A percentile compares a stretch with the other conserved stretches of the same genome.
Evolutionary conservation across 441 rosid genomes (phyloP).

Genomic region (Aleurites moluccanus): DNA sequence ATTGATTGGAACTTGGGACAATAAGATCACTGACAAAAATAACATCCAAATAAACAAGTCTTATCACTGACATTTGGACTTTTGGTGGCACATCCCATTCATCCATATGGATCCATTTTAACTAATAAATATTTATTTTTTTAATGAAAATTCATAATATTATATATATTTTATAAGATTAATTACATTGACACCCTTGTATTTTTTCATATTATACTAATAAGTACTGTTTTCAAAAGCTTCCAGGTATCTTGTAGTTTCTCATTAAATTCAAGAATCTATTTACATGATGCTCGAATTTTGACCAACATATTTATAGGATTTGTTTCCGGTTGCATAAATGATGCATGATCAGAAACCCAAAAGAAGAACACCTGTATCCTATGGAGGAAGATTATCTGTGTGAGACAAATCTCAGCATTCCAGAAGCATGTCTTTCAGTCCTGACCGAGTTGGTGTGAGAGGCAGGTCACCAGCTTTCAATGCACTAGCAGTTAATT

Average conservation of each 20-base stretch:
- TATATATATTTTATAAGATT: too few species aligned
- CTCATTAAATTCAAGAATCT: constrained; percentile 1
- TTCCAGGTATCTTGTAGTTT: not conserved
- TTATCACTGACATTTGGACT: too few species aligned
- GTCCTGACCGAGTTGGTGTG: constrained; percentile 89
- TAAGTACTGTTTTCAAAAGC: too few species aligned
- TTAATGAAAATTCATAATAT: too few species aligned
- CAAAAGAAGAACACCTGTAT: constrained; percentile 73
- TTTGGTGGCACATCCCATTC: too few species aligned
- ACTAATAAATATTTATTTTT: too few species aligned
- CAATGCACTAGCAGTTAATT: constrained; percentile 91
- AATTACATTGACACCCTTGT: too few species aligned
- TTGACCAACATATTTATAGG: constrained; percentile 6
- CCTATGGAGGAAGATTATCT: constrained; percentile 79
- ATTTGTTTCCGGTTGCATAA: constrained; percentile 21
- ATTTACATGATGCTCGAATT: not conserved
- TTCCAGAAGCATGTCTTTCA: constrained; percentile 94
- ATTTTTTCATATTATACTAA: too few species aligned
- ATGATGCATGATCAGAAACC: constrained; percentile 70
- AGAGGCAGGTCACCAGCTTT: constrained; percentile 99
- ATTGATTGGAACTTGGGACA: too few species aligned
- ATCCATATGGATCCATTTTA: too few species aligned
- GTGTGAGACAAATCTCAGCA: constrained; percentile 90
- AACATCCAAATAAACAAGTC: too few species aligned
- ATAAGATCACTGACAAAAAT: too few species aligned